Base-by-base conservation (phyloP, 2,329 filamentous ascomycete genomes). In the Fusarium newnesense region DNA sequence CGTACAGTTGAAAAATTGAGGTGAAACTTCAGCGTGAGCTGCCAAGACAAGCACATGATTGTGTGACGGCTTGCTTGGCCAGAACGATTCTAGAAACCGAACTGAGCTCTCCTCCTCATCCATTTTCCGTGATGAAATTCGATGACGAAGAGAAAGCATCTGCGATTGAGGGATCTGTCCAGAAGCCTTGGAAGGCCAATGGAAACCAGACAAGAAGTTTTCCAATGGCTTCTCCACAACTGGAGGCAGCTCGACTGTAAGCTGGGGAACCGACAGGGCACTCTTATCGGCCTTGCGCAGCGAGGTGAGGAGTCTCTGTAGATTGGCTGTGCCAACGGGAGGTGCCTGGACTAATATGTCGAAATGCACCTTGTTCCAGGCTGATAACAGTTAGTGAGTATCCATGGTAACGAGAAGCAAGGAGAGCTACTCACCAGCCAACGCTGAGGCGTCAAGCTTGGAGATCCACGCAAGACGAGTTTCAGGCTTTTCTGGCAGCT, bases 21-120 rank as follows among this genome's bases (percentile, higher is more conserved):
- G 90, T 2, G 94, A 93, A 1, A 98, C 83, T 80, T 98, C 93
- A 3, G 88, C 89, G 74, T 97, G 91, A 3, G 95, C 90, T 9
- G 94, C 95, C 10, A 99, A 87, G 4, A 98, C 83, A n/a, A 99
- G 86, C 5, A 97, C 89, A 80, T 98, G 94, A 92, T 91, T 52
- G 59, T 89, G 82, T 5, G 81, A 79, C 9, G 90, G 85, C 65
- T 90, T 85, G 7, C 85, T 83, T 5, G 96, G 95, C 87, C 95
- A 98, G 80, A 97, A 97, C 0, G 94, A 93, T 83, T 98, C 95
- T 9, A 97, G 84, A 66, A 96, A 93, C 30, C 92, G 90, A 21
- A 92, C 85, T 1, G 94, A 91, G 63, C 92, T 91, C 75, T 95
- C 92, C 72, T 93, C 90, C 47, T 93, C 87, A 10, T 86, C 90